phyloP scores from a whole-genome alignment of 345 rosid species.

The Arabis alpina region DNA sequence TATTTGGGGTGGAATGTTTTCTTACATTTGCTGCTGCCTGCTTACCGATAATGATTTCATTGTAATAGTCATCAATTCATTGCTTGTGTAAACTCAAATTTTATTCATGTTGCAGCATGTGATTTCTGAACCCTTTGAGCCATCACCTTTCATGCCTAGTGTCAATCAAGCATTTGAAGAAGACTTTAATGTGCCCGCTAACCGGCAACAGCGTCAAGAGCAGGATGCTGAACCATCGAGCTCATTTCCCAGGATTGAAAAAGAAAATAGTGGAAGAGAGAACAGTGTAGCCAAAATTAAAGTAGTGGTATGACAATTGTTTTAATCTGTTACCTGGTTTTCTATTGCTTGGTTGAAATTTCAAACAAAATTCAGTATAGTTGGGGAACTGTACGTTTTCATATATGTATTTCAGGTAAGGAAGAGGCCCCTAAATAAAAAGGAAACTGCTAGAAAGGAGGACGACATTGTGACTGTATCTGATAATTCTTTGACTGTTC shows the following conservation, averaged over 20 bases:
- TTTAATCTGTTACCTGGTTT: background rate
- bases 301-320: slow-evolving; percentile 83
- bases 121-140: slow-evolving; percentile 91
- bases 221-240: slow-evolving; percentile 61
- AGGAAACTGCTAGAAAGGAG: slow-evolving; percentile 85
- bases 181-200: slow-evolving; percentile 59
- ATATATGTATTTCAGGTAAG: slow-evolving; percentile 62
- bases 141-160: slow-evolving; percentile 85
- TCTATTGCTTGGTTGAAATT: slow-evolving; percentile 2
- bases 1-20: background rate
- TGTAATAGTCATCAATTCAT: background rate
- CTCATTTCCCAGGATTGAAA: slow-evolving; percentile 56
- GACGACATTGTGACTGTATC: slow-evolving; percentile 84
- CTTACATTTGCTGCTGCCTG: slow-evolving; percentile 4
- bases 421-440: slow-evolving; percentile 94
- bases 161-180: slow-evolving; percentile 65
- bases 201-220: slow-evolving; percentile 55
- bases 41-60: background rate
- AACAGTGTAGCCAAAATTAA: slow-evolving; percentile 88
- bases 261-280: slow-evolving; percentile 72
- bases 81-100: slow-evolving; percentile 14
- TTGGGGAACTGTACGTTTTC: background rate
- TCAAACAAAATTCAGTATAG: background rate
- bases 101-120: slow-evolving; percentile 68
- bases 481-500: slow-evolving; percentile 77